Evolutionary conservation across 371 early-diverging fungal genomes (phyloP), one percentile per base, ranked within the genome.

Genomic region (Actinomortierella wolfii): DNA sequence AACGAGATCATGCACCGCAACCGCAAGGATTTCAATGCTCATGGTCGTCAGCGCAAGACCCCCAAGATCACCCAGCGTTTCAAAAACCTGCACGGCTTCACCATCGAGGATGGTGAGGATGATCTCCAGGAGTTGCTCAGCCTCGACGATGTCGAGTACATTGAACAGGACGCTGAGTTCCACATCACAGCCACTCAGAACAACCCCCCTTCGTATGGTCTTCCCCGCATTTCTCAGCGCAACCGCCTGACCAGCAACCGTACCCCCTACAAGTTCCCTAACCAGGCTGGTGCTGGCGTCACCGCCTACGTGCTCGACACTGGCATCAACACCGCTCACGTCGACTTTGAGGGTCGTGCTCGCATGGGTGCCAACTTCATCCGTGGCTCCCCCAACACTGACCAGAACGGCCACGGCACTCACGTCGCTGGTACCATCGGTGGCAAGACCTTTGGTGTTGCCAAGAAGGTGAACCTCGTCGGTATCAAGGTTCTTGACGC

Each of bases 321-420:
- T 4, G 94, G 94, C 25, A 82, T 92, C 43, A 67, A 85, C 70
- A 71, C 81, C 26, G 64, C 62, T 2, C 94, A 96, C 77, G 76
- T 75, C 20, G 97, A 97, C 54, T 91, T 97, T 61, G 81, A 79
- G 51, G 94, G 91, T 14, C 88, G 95, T 67, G 97, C 95, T 39
- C 67, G 57, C 45, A 79, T 78, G 67, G 94, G 91, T 23, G 82
- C 81, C 39, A 90, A 83, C 47, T 86, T 86, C 62, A 75, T 87
- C 53, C 28, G 21, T 18, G 70, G 61, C n/a, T 59, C 59, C 17
- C 50, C 49, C 21, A 62, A 59, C 58, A 66, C 59, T 20, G 80
- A 73, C 49, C 57, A 68, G 56, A 71, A 76, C 64, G 77, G 79
- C 8, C 80, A 79, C 57, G 91, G 90, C 54, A 92, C 95, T 11